Evolutionary conservation across 768 basidiomycete species (phyloP).

Genomic region (Leccinellum albellum): DNA sequence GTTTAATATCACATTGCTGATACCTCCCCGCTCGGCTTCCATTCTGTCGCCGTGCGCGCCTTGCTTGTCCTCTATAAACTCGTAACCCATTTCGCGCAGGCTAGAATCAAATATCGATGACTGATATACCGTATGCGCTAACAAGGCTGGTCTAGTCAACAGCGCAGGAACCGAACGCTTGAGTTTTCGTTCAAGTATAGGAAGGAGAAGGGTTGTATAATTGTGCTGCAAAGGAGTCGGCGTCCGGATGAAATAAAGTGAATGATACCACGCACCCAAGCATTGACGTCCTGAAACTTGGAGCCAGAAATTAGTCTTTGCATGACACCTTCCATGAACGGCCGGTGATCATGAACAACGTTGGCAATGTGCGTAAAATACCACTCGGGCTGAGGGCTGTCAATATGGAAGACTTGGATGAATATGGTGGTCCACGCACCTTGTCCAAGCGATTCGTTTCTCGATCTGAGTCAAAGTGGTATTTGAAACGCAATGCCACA

Average conservation of each 20-base stretch:
- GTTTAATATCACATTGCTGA: constrained; percentile 78
- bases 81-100: constrained; percentile 71
- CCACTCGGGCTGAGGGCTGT: constrained; percentile 79
- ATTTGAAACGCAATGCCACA: constrained; percentile 84
- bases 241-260: neutral
- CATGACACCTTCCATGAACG: constrained; percentile 73
- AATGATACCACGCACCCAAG: constrained; percentile 55
- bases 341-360: constrained; percentile 76
- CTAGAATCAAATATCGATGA: constrained; percentile 83
- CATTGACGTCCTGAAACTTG: constrained; percentile 61
- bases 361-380: constrained; percentile 92
- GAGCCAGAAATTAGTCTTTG: constrained; percentile 67
- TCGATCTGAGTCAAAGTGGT: constrained; percentile 85
- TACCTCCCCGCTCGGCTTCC: constrained; percentile 60
- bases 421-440: constrained; percentile 38
- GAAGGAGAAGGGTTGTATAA: constrained; percentile 75
- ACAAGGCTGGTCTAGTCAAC: constrained; percentile 71
- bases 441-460: constrained; percentile 93
- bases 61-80: constrained; percentile 33
- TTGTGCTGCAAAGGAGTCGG: constrained; percentile 56
- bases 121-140: constrained; percentile 96
- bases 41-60: constrained; percentile 14
- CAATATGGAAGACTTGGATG: neutral
- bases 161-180: constrained; percentile 68
- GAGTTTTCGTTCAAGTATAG: constrained; percentile 73